These are phyloP conservation scores for Jaapia argillacea DNA, from an alignment of 768 basidiomycete species.

Conservation along the genomic window DNA sequence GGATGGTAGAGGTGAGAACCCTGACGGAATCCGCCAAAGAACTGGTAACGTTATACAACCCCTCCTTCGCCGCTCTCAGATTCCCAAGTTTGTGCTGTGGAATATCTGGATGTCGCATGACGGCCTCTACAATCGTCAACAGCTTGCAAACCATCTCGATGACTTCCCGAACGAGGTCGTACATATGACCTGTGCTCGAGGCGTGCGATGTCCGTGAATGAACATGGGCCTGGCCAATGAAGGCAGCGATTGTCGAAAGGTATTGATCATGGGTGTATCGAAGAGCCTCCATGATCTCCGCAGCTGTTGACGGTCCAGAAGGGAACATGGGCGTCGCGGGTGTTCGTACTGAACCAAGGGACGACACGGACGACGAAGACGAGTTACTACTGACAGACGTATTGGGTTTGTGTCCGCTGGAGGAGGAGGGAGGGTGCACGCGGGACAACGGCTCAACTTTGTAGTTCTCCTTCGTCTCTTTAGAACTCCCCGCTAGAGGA, in stretches of 20 bases:
- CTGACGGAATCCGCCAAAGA: constrained; percentile 85
- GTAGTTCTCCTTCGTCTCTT: constrained; percentile 3
- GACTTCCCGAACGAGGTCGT: constrained; percentile 90
- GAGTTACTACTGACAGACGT: constrained; percentile 62
- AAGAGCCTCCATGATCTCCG: constrained; percentile 66
- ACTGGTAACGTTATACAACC: constrained; percentile 76
- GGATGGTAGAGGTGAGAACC: constrained; percentile 47
- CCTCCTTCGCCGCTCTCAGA: constrained; percentile 65
- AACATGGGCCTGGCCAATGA: constrained; percentile 94
- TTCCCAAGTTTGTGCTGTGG: constrained; percentile 50
- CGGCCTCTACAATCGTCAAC: constrained; percentile 84
- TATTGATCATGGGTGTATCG: constrained; percentile 84
- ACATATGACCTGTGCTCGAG: constrained; percentile 86
- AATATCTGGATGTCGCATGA: constrained; percentile 68
- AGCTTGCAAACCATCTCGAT: constrained; percentile 91
- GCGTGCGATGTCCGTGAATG: constrained; percentile 87
- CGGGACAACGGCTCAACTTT: constrained; percentile 4
- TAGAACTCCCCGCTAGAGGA: constrained; percentile 12
- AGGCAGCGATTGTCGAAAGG: constrained; percentile 90
- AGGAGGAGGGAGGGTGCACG: not conserved
- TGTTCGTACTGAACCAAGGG: constrained; percentile 40
- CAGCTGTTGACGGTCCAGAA: constrained; percentile 56
- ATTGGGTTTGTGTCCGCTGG: constrained; percentile 11
- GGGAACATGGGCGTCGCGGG: constrained; percentile 50
- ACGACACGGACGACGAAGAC: constrained; percentile 62